Base-by-base conservation (phyloP, 2,329 filamentous ascomycete species). In the Daldinia sp. region DNA sequence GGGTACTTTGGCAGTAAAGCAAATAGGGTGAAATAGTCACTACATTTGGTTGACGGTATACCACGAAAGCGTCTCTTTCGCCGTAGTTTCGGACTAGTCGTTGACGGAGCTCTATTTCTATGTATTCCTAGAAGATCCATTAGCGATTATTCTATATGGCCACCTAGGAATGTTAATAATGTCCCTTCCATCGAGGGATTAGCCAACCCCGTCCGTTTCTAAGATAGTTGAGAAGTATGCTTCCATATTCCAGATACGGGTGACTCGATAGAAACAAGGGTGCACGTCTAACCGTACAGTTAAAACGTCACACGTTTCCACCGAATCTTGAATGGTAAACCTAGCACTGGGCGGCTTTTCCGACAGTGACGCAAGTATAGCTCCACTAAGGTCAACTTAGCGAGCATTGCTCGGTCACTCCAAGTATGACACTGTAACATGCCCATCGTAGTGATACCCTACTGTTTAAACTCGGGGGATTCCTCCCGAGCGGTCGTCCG, bases 111-210 rank as follows among this genome's bases (percentile, higher is more conserved):
- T 37, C 15, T 48, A 37, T 21, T 43, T 34, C 47, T 19, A 21
- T 5, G 32, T 54, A 25, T 49, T 34, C 29, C 15, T 55, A 25
- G 32, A 29, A 52, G 17, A 29, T 17, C 39, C 27, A 25, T 50
- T 43, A 45, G 41, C 48, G 52, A 62, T 62, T 48, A 21, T 37
- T 41, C 63, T 60, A 65, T 62, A 65, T 62, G 52, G 58, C 35
- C 41, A 58, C 27, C 55, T 60, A 57, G 6, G 4, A 39, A 43
- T 11, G 23, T 19, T 25, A 17, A 48, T 47, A 43, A 13, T 11
- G 11, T 15, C 35, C 45, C 30, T 8, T 51, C 11, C 56, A 49
- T 35, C 43, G 29, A 55, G 39, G 52, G 30, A 15, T 45, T 53
- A 19, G 47, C 32, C 17, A 34, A 47, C 13, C 10, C 43, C 17